A percentile compares a stretch with the other conserved stretches of the same genome.
Evolutionary conservation across 306 rosid genomes (phyloP).

Genomic region (Bauhinia variegata): DNA sequence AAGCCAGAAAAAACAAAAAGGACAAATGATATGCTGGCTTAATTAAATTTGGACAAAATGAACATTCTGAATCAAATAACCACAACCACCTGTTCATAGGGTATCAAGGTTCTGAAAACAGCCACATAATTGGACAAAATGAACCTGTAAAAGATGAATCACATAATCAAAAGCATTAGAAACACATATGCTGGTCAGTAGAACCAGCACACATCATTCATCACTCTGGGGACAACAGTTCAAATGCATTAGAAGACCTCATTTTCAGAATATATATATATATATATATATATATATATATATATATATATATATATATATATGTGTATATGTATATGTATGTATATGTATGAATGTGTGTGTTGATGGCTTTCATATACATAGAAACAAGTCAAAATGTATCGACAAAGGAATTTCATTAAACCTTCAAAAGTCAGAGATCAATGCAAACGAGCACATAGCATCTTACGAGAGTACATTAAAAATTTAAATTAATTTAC

Average conservation of each 20-base stretch:
- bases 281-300: too few relatives aligned
- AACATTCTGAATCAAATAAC: constrained; percentile 25
- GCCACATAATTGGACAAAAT: constrained; percentile 88
- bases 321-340: too few relatives aligned
- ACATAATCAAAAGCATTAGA: constrained; percentile 30
- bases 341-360: too few relatives aligned
- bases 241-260: constrained; percentile 20
- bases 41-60: constrained; percentile 33
- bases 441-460: background rate
- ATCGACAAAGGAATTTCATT: background rate
- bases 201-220: constrained; percentile 12
- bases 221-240: constrained; percentile 15
- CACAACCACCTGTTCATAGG: constrained; percentile 83
- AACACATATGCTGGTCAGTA: constrained; percentile 4
- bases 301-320: too few relatives aligned
- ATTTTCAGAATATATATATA: constrained; percentile 19
- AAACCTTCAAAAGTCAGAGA: constrained; percentile 12
- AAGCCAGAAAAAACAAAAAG: constrained; percentile 31
- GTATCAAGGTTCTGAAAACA: constrained; percentile 75
- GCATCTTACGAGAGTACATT: too few relatives aligned
- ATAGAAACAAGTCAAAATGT: constrained; percentile 30
- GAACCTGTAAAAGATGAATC: constrained; percentile 56
- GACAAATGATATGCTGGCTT: constrained; percentile 26
- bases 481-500: background rate
- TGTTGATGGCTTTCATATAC: constrained; percentile 13